Evolutionary conservation across 2,329 filamentous ascomycete genomes (phyloP).

Genomic region (Neofusicoccum parvum): DNA sequence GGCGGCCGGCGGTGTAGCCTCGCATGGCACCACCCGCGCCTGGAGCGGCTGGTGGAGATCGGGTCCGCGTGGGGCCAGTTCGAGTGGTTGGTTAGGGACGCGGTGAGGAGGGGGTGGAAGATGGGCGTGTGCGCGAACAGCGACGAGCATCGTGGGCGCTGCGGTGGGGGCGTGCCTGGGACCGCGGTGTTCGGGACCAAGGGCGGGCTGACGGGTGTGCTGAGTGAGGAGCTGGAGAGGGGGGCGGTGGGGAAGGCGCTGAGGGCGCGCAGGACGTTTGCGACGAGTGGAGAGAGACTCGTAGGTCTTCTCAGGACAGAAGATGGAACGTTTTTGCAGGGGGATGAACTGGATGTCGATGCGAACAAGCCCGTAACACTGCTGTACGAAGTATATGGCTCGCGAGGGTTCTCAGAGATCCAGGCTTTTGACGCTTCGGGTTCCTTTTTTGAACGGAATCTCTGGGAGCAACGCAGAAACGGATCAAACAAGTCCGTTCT

Average conservation of each 20-base stretch:
- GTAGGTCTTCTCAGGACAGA: not conserved
- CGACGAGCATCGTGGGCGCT: constrained; percentile 41
- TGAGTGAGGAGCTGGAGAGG: not conserved
- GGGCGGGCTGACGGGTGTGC: not conserved
- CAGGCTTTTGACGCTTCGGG: not conserved
- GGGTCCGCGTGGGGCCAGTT: constrained; percentile 41
- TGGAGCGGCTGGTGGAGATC: constrained; percentile 41
- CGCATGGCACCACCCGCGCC: constrained; percentile 39
- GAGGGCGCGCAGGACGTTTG: constrained; percentile 4
- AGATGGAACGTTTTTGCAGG: not conserved
- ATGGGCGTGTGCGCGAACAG: constrained; percentile 40
- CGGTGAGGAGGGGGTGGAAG: constrained; percentile 36
- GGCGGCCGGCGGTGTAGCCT: constrained; percentile 40
- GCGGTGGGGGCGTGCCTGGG: constrained; percentile 40
- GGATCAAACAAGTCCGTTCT: not conserved
- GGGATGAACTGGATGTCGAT: not conserved
- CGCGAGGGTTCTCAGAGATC: not conserved
- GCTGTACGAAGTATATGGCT: not conserved
- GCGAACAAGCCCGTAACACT: not conserved
- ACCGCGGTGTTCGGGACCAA: constrained; percentile 33
- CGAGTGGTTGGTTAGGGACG: constrained; percentile 37
- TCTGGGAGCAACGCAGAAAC: not conserved
- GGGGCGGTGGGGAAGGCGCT: not conserved
- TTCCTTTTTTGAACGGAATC: not conserved
- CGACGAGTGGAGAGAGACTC: constrained; percentile 8